phyloP scores from a whole-genome alignment of 176 grass and related monocot genomes.

The Typha latifolia region DNA sequence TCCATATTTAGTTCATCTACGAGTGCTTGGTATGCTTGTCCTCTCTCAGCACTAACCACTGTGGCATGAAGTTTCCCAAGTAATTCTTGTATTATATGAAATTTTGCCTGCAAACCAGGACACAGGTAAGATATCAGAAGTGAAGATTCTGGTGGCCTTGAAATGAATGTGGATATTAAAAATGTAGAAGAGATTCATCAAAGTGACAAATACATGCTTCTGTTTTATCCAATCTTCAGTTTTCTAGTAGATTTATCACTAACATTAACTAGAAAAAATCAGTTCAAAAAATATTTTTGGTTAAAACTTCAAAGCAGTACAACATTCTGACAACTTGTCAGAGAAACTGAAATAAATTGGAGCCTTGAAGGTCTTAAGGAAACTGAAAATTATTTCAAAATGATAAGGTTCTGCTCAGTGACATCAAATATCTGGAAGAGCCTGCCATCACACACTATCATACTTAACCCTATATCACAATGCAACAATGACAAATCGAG shows the following conservation, averaged over 20 bases:
- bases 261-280: no score
- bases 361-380: no score
- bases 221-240: neutral
- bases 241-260: neutral
- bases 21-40: conserved; percentile 62
- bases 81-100: conserved; percentile 91
- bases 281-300: no score
- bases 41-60: conserved; percentile 76
- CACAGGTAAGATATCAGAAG: conserved; percentile 1
- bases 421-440: no score
- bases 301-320: no score
- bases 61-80: conserved; percentile 82
- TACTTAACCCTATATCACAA: no score
- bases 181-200: neutral
- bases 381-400: no score
- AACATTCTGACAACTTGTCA: no score
- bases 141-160: conserved; percentile 1
- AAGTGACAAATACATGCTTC: neutral
- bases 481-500: no score
- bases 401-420: no score
- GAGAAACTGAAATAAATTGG: no score
- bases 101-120: conserved; percentile 58
- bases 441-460: no score
- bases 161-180: neutral
- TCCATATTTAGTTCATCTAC: conserved; percentile 75